These are phyloP conservation scores for Hemileccinum impolitum DNA, from an alignment of 768 basidiomycete genomes.

Conservation along the genomic window DNA sequence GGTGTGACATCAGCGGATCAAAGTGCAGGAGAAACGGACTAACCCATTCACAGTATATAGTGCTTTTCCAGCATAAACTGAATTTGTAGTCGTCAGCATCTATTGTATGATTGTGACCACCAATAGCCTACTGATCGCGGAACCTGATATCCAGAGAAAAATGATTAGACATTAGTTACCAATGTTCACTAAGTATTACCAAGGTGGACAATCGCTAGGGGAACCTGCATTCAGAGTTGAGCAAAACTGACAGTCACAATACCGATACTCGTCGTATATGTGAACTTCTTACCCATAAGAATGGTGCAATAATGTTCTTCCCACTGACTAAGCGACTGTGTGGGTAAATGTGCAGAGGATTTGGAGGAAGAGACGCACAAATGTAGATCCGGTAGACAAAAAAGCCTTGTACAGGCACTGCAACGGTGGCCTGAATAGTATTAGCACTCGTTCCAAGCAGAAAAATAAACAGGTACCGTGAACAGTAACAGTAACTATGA, in stretches of 20 bases:
- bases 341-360: background rate
- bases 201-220: background rate
- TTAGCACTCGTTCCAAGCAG: background rate
- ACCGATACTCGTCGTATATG: too few species aligned
- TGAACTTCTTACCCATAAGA: background rate
- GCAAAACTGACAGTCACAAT: background rate
- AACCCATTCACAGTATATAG: background rate
- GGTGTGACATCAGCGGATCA: background rate
- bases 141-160: background rate
- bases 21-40: background rate
- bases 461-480: background rate
- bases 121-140: too few species aligned
- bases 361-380: background rate
- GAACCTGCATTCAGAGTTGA: background rate
- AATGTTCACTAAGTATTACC: background rate
- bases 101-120: too few species aligned
- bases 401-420: slow-evolving; percentile 6
- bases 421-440: slow-evolving; percentile 1
- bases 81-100: background rate
- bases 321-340: background rate
- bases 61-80: background rate
- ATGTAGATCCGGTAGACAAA: slow-evolving; percentile 14
- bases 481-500: slow-evolving; percentile 6
- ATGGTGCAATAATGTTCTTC: background rate
- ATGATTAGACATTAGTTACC: background rate